Percentiles rank a stretch among this genome's conserved stretches.
These are phyloP conservation scores for Astrothelium macrocarpum DNA, from an alignment of 495 filamentous ascomycete species.

Conservation along the genomic window DNA sequence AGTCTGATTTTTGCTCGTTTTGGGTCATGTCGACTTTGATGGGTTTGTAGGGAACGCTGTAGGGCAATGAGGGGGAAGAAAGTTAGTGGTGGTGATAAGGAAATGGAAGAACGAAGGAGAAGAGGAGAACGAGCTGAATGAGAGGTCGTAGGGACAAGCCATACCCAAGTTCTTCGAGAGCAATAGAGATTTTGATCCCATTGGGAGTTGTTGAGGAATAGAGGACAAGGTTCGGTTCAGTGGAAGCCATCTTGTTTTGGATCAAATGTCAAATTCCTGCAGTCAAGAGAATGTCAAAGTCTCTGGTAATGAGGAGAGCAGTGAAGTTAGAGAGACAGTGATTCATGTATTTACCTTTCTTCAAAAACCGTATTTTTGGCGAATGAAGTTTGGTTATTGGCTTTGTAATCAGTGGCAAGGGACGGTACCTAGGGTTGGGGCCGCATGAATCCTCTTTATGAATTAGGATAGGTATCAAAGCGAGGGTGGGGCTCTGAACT, in stretches of 20 bases:
- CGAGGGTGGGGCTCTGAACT: neutral
- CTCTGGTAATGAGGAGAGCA: no score
- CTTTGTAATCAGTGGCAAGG: neutral
- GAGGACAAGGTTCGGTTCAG: conserved; percentile 1
- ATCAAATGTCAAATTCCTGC: neutral
- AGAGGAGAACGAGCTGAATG: neutral
- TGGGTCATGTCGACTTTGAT: conserved; percentile 61
- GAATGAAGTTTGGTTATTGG: neutral
- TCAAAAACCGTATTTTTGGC: neutral
- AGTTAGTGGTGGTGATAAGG: neutral
- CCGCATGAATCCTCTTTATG: neutral
- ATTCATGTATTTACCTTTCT: no score
- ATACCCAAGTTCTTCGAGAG: conserved; percentile 83
- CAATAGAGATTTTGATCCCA: conserved; percentile 75
- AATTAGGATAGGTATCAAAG: no score
- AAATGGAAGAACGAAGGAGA: neutral
- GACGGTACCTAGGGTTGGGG: neutral
- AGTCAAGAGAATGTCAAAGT: neutral
- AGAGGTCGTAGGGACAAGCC: neutral
- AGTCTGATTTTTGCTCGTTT: conserved; percentile 70
- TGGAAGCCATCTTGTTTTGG: neutral
- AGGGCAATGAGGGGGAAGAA: neutral
- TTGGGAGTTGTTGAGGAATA: conserved; percentile 48
- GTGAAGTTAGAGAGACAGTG: no score
- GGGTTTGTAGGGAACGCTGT: conserved; percentile 42